Conservation (phyloP, 2,329 filamentous ascomycete species). For the Sarocladium oryzae region DNA sequence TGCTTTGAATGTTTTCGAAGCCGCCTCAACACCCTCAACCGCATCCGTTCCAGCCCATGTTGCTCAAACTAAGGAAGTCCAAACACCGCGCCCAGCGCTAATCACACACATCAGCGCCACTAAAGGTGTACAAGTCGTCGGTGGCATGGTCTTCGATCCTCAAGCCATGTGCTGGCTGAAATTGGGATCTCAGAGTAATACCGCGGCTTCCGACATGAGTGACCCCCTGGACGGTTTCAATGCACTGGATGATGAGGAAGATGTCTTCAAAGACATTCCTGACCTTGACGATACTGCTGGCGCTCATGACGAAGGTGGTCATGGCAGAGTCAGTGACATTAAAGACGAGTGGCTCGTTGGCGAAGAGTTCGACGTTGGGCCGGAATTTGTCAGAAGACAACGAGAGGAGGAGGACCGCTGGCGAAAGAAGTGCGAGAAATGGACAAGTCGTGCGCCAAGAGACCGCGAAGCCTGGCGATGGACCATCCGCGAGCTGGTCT, state of each 20-base stretch:
- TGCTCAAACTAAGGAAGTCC: constrained; percentile 39
- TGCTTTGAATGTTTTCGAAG: constrained; percentile 70
- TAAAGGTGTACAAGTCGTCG: constrained; percentile 86
- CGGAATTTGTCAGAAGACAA: constrained; percentile 84
- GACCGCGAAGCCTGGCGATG: constrained; percentile 66
- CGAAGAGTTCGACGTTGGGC: constrained; percentile 96
- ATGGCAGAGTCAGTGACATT: constrained; percentile 51
- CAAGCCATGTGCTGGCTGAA: constrained; percentile 98
- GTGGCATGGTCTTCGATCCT: constrained; percentile 98
- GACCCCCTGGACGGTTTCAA: constrained; percentile 60
- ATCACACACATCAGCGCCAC: constrained; percentile 84
- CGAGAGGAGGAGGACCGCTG: constrained; percentile 88
- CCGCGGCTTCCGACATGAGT: constrained; percentile 37
- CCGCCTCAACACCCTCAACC: constrained; percentile 49
- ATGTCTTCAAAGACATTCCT: constrained; percentile 91
- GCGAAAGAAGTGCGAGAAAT: constrained; percentile 80
- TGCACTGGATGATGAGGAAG: constrained; percentile 78
- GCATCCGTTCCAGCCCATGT: constrained; percentile 28
- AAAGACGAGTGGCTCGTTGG: constrained; percentile 80
- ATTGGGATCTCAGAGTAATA: constrained; percentile 45
- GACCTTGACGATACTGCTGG: constrained; percentile 69
- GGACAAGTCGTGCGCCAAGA: constrained; percentile 58
- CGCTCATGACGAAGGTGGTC: constrained; percentile 38
- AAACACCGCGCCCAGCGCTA: constrained; percentile 64
- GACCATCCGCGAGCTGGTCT: constrained; percentile 59